A percentile compares a stretch with the other conserved stretches of the same genome.
These are phyloP conservation scores for Venturia nashicola DNA, from an alignment of 2,329 filamentous ascomycete species.

Conservation along the genomic window DNA sequence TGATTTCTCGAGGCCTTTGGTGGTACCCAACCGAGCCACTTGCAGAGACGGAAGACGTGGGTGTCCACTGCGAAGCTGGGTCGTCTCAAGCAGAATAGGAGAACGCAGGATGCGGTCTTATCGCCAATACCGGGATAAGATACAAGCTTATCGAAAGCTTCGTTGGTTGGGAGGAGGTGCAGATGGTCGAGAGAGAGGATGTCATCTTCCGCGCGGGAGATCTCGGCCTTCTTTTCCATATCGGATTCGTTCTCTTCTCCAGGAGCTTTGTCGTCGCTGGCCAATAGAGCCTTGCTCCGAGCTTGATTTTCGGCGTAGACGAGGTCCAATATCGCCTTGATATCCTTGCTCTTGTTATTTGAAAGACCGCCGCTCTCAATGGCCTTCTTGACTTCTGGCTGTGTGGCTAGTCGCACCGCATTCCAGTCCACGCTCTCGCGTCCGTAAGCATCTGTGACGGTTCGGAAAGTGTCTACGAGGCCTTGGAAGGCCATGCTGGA, in stretches of 20 bases:
- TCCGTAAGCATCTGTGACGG: constrained; percentile 48
- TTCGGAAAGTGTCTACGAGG: constrained; percentile 52
- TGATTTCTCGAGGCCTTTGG: constrained; percentile 24
- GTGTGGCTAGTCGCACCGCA: constrained; percentile 47
- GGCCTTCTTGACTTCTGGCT: constrained; percentile 51
- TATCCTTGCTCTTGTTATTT: constrained; percentile 56
- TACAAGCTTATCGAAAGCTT: constrained; percentile 45
- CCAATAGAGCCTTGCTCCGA: constrained; percentile 37
- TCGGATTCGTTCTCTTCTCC: constrained; percentile 21
- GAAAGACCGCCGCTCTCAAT: constrained; percentile 62
- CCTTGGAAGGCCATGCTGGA: constrained; percentile 55
- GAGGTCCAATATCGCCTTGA: constrained; percentile 62
- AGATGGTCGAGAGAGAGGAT: constrained; percentile 54
- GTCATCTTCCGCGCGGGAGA: constrained; percentile 39
- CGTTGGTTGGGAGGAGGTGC: constrained; percentile 40
- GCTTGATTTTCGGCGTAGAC: constrained; percentile 56
- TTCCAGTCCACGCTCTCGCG: constrained; percentile 68
- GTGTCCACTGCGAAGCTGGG: constrained; percentile 55
- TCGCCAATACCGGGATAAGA: constrained; percentile 51
- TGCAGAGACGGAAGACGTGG: constrained; percentile 51
- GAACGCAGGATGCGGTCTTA: constrained; percentile 54
- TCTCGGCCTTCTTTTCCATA: constrained; percentile 43
- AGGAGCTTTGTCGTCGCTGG: constrained; percentile 17
- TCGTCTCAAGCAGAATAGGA: constrained; percentile 51
- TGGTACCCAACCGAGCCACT: constrained; percentile 51